These are phyloP conservation scores for Flaveria robusta DNA, from an alignment of 129 eudicot species.

Conservation along the genomic window DNA sequence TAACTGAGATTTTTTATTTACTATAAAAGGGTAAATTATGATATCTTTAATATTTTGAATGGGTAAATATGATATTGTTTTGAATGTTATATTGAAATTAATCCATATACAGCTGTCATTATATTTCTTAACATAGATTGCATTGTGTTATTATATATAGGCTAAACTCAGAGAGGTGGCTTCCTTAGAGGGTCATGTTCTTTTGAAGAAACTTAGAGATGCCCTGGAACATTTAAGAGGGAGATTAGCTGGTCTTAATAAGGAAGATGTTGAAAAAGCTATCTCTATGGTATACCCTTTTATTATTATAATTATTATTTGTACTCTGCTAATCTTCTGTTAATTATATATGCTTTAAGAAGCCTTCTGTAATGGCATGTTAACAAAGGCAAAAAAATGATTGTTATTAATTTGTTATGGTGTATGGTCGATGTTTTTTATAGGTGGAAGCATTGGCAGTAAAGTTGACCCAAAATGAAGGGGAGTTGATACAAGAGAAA, in stretches of 20 bases:
- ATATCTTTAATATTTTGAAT: neutral
- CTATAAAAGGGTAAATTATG: neutral
- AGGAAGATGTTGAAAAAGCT: conserved; percentile 90
- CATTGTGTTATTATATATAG: conserved; percentile 42
- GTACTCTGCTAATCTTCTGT: neutral
- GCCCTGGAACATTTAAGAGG: conserved; percentile 88
- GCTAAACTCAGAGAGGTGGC: conserved; percentile 88
- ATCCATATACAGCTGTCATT: conserved; percentile 10
- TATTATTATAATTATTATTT: conserved; percentile 1
- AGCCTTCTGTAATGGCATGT: neutral
- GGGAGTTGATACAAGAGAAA: conserved; percentile 96
- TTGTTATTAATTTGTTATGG: conserved; percentile 1
- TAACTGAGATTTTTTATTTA: neutral
- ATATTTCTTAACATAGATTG: neutral
- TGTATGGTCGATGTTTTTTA: neutral
- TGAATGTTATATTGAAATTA: neutral
- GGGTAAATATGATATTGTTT: neutral
- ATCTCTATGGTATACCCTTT: conserved; percentile 73
- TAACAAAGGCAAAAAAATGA: neutral
- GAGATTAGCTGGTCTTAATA: conserved; percentile 70
- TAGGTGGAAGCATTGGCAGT: conserved; percentile 99
- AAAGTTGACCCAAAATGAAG: conserved; percentile 92
- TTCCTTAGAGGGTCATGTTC: conserved; percentile 96
- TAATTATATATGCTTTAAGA: neutral
- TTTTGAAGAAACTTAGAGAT: conserved; percentile 94